Evolutionary conservation across 257 asterid species (phyloP), one percentile per base, ranked within the genome.

Genomic region (Plantago elongata): DNA sequence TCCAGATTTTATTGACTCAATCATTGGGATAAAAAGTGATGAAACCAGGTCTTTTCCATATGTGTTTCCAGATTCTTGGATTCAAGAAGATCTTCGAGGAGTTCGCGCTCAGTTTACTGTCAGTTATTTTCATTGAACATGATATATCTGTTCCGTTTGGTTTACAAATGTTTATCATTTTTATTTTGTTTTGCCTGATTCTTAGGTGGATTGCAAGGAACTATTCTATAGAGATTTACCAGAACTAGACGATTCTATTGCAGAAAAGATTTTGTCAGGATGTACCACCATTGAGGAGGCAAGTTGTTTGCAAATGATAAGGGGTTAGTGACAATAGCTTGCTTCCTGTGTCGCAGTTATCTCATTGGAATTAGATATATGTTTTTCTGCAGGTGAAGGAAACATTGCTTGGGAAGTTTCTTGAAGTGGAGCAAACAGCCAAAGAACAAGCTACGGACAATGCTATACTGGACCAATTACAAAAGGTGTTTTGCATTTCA

Each of bases 371-470:
- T 57, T 14, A 51, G 2, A 9, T 45, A 27, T 56, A 12, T 14
- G 14, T 46, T 54, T 78, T 57, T 22, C 27, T 72, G 69, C 85
- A 92, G 99, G 99, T 87, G 64, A 89, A 82, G 81, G 81, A 79
- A 67, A 63, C 67, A 29, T 76, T 92, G 69, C 68, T 89, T 74
- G 77, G 81, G 67, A 92, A 80, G 56, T 89, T 80, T 75, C 81
- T 80, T 51, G 95, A 92, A 72, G 71, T 86, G 75, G 99, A 89
- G 73, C 86, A 87, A 79, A 78, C 94, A 30, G 97, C 99, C 65
- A 87, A 85, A 78, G 97, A 92, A 70, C 97, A 89, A 77, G 97
- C 97, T 67, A 79, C 96, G 49, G 99, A 92, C 68, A 89, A 89
- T 76, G 99, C 96, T 38, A 92, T 92, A 69, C 81, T 92, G 63